Evolutionary conservation across 2,329 filamentous ascomycete genomes (phyloP), one percentile per base, ranked within the genome.

Genomic region (Neofusicoccum ribis): DNA sequence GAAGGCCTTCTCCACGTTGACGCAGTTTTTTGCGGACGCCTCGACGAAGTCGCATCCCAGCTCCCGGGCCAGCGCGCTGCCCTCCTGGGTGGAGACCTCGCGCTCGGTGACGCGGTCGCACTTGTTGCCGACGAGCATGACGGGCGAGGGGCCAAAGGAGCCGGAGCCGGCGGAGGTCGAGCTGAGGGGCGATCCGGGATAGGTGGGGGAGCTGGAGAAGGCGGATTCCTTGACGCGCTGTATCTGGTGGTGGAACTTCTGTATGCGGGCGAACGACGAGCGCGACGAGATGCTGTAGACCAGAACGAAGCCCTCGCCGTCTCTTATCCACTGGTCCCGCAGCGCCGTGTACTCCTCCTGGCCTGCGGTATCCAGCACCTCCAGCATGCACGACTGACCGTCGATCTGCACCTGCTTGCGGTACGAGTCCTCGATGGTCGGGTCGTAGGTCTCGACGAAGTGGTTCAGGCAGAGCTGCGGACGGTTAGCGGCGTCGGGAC

Each of bases 71-170:
- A 98, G 82, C 61, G 93, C 93, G 70, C 92, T 91, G 15, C 95
- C 95, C 81, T 99, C 95, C 78, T 98, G 95, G 59, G 93, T 96
- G 2, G 93, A 97, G 3, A 98, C 95, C 75, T 97, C 94, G 70
- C 95, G 88, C 81, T 98, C 95, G 34, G 94, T 96, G 52, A 96
- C 92, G 73, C 95, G 87, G 80, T 99, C 95, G 81, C 92, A 96
- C 83, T 99, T 99, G 84, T 99, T 98, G 70, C 95, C 95, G 41
- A 99, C 95, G 36, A 99, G 86, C 95, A 99, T 98, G 73, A 99
- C 92, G 52, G 95, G 95, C 15, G 95, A 92, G 20, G 90, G 90
- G 68, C 87, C 84, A 68, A 86, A 87, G 31, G 75, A 83, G 64
- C 80, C 80, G 49, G 81, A 80, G 20, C 80, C 81, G 20, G 82